Percentiles rank a stretch among this genome's conserved stretches.
phyloP scores from a whole-genome alignment of 2,329 filamentous ascomycete species.

The Berkeleyomyces basicola region DNA sequence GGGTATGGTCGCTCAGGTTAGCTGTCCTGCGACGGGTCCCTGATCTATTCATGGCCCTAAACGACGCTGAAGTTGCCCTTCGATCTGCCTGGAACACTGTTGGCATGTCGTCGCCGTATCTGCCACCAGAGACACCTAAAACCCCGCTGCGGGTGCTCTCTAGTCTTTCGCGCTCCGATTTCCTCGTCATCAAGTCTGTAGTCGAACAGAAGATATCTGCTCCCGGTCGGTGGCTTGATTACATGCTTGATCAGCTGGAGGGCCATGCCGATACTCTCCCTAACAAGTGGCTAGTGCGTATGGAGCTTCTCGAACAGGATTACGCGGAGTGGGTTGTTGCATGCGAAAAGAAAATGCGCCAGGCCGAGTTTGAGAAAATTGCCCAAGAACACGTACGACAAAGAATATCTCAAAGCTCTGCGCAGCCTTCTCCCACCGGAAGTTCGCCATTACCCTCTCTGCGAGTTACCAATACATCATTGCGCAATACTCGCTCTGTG shows the following conservation, averaged over 20 bases:
- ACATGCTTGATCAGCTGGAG: constrained; percentile 74
- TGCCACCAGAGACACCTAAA: constrained; percentile 6
- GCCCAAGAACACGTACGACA: constrained; percentile 9
- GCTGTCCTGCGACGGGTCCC: constrained; percentile 60
- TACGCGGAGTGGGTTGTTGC: constrained; percentile 69
- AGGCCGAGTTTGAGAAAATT: constrained; percentile 33
- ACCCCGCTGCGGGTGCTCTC: neutral
- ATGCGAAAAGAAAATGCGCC: constrained; percentile 57
- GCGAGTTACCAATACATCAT: constrained; percentile 3
- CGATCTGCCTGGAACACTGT: constrained; percentile 50
- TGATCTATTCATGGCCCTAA: constrained; percentile 45
- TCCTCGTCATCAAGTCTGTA: constrained; percentile 41
- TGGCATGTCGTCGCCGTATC: constrained; percentile 17
- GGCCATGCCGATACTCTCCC: constrained; percentile 71
- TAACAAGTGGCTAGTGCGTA: constrained; percentile 69
- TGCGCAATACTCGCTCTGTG: neutral
- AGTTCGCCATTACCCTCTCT: constrained; percentile 5
- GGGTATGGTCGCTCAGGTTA: constrained; percentile 62
- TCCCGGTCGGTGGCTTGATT: constrained; percentile 60
- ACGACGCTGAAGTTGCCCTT: constrained; percentile 49
- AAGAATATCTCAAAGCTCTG: neutral
- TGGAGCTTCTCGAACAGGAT: constrained; percentile 62
- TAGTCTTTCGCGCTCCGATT: constrained; percentile 28
- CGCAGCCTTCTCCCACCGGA: neutral
- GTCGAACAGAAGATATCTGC: constrained; percentile 53